Base-by-base conservation (phyloP, 352 stramenopile genomes). In the Pythium phragmitis region DNA sequence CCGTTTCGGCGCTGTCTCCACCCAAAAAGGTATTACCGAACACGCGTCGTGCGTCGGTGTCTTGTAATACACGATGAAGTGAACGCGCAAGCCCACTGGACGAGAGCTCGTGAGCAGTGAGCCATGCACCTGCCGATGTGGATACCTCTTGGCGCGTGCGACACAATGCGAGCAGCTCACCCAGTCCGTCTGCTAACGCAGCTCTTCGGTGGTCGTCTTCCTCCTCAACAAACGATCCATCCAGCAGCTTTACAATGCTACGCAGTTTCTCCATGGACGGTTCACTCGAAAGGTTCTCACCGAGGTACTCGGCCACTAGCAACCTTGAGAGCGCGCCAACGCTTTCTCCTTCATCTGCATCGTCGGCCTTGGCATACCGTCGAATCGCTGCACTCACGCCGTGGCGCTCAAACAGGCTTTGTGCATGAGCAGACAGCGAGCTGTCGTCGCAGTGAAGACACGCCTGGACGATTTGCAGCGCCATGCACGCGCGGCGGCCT, bases 91-190 rank as follows among this genome's bases (percentile, higher is more conserved):
- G 67, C 4, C 77, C 77, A 43, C 80, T 92, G 33, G 68, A 74
- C 37, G 79, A 68, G 21, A 92, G 77, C 52, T 92, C 80, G 56
- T 89, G 75, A 7, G 79, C 70, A 14, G 83, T 92, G 6, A 88
- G 54, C 42, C 72, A 75, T 6, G 70, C 53, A 8, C 26, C 62
- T 3, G 73, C 57, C 2, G 79, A 43, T 4, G 34, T 4, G 0
- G 52, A 54, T 4, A 5, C n/a, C 9, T 52, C 23, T 36, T 43
- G 16, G 30, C 60, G 51, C 61, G 53, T 63, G 51, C 65, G 69
- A 57, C 13, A 64, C 43, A 28, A 78, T 45, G 42, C 74, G 46
- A 62, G 61, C 8, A 76, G 48, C 23, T 73, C 69, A 9, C 69
- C n/a, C 7, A 89, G 63, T 42, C 42, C 55, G 21, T 26, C 62